phyloP scores from a whole-genome alignment of 2,329 filamentous ascomycete species.

The Ophiosphaerella herpotricha region DNA sequence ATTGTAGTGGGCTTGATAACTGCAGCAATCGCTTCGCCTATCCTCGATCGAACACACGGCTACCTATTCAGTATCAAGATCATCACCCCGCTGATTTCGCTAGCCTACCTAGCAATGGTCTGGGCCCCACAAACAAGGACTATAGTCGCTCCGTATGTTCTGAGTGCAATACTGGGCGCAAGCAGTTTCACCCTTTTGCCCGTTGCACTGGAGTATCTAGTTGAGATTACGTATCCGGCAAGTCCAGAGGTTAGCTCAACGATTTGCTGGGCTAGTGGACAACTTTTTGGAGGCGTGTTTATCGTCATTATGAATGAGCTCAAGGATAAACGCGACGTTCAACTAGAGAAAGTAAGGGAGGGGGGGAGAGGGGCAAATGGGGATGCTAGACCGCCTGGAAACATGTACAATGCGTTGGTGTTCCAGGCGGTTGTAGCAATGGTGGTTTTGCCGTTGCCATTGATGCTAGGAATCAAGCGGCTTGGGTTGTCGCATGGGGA shows the following conservation, averaged over 20 bases:
- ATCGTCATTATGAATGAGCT: slow-evolving; percentile 82
- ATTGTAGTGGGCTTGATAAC: slow-evolving; percentile 85
- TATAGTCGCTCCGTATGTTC: slow-evolving; percentile 72
- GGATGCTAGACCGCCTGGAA: slow-evolving; percentile 59
- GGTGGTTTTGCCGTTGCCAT: slow-evolving; percentile 67
- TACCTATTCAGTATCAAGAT: slow-evolving; percentile 76
- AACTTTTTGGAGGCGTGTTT: slow-evolving; percentile 83
- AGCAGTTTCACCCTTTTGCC: slow-evolving; percentile 80
- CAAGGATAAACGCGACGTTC: slow-evolving; percentile 46
- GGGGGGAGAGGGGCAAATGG: slow-evolving; percentile 24
- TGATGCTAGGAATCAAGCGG: slow-evolving; percentile 65
- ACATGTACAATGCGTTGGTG: slow-evolving; percentile 76
- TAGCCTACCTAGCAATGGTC: slow-evolving; percentile 76
- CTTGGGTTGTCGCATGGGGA: slow-evolving; percentile 60
- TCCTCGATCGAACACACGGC: slow-evolving; percentile 82
- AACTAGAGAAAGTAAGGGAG: slow-evolving; percentile 35
- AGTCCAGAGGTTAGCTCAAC: slow-evolving; percentile 84
- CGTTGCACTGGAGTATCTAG: slow-evolving; percentile 82
- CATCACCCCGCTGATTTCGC: slow-evolving; percentile 73
- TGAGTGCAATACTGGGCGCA: slow-evolving; percentile 78
- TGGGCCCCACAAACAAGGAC: slow-evolving; percentile 72
- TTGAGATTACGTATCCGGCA: slow-evolving; percentile 85
- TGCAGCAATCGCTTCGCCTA: slow-evolving; percentile 75
- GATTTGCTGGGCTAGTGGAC: slow-evolving; percentile 83
- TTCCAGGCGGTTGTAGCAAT: slow-evolving; percentile 77